Conservation (phyloP, 2,329 filamentous ascomycete species). For the Talaromyces amestolkiae region DNA sequence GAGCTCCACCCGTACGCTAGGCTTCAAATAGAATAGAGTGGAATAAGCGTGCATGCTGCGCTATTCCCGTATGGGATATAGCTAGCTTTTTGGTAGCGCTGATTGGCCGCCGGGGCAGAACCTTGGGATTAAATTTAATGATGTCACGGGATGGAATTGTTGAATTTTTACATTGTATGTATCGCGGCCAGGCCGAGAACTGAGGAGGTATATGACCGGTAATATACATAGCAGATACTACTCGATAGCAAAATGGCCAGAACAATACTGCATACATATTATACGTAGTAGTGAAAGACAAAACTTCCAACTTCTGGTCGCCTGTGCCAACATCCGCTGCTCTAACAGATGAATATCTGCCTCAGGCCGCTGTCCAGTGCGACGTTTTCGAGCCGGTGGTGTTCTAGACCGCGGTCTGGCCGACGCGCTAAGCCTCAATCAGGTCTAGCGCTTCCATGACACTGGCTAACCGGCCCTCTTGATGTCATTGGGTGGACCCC, state of each 20-base stretch:
- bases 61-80: background rate
- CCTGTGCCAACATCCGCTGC: background rate
- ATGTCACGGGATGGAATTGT: background rate
- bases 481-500: constrained; percentile 12
- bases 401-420: constrained; percentile 4
- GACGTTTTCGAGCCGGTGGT: background rate
- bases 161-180: too few relatives aligned
- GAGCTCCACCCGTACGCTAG: background rate
- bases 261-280: background rate
- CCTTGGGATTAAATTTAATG: background rate
- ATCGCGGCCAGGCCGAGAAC: too few relatives aligned
- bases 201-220: background rate
- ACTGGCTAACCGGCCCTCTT: background rate
- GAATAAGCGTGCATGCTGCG: background rate
- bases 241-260: background rate
- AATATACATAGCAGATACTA: background rate
- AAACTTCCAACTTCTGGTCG: background rate
- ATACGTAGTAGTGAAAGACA: background rate
- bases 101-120: background rate
- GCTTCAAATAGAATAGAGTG: background rate
- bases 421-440: background rate
- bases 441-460: background rate
- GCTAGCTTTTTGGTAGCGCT: background rate
- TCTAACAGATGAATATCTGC: background rate
- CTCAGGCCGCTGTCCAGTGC: background rate